These are phyloP conservation scores for Cladophialophora yegresii DNA, from an alignment of 2,329 filamentous ascomycete genomes.

Conservation along the genomic window DNA sequence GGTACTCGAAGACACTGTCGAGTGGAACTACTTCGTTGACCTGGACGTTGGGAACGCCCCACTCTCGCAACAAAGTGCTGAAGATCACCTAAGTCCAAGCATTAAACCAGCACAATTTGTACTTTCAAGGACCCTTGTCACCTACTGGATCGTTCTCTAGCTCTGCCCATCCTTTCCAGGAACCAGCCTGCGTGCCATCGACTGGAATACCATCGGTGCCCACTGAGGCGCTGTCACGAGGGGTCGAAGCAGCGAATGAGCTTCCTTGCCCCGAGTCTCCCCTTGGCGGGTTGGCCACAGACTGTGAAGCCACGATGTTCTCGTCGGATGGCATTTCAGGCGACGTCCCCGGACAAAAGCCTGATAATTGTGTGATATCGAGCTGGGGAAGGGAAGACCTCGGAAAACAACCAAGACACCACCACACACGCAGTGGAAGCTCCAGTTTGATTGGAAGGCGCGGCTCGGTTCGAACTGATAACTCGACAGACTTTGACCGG, in stretches of 20 bases:
- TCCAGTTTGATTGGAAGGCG: neutral
- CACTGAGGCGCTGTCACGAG: conserved; percentile 11
- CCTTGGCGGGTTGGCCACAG: neutral
- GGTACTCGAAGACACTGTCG: conserved; percentile 50
- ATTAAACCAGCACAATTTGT: neutral
- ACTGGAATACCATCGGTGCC: conserved; percentile 9
- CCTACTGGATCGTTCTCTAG: conserved; percentile 83
- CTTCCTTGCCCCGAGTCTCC: conserved; percentile 10
- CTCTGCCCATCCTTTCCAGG: conserved; percentile 66
- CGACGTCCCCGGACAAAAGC: neutral
- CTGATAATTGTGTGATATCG: neutral
- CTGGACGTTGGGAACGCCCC: conserved; percentile 72
- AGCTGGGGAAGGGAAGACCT: neutral
- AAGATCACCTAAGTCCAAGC: conserved; percentile 68
- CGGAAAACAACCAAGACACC: neutral
- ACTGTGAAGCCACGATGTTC: neutral
- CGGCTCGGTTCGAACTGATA: neutral
- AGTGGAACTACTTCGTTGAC: conserved; percentile 75
- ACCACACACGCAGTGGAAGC: neutral
- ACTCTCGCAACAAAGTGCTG: conserved; percentile 76
- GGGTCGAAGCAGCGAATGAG: conserved; percentile 13
- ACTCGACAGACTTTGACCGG: neutral
- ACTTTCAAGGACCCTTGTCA: neutral
- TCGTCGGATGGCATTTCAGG: neutral
- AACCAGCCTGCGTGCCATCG: neutral